Conservation (phyloP, 176 grass and related monocot genomes). For the Bolboschoenus planiculmis region DNA sequence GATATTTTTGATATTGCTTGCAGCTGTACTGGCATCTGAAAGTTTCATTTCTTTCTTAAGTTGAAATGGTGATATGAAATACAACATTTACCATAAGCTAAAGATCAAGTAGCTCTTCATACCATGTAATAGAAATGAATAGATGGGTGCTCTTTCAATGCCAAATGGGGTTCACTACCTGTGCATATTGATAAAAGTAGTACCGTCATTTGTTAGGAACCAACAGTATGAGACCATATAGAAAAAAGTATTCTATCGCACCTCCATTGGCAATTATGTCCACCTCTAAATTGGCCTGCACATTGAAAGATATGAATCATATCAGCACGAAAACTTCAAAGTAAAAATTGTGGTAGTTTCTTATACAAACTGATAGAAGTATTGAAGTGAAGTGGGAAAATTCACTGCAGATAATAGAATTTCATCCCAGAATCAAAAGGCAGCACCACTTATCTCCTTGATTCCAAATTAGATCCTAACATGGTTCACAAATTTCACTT, state of each 20-base stretch:
- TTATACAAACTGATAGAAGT: background rate
- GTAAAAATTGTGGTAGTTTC: background rate
- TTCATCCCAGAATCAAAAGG: slow-evolving; percentile 2
- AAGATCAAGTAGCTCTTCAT: slow-evolving; percentile 11
- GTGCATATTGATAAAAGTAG: slow-evolving; percentile 24
- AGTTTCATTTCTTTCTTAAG: background rate
- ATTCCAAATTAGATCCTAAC: background rate
- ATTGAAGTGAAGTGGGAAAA: background rate
- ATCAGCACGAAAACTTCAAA: background rate
- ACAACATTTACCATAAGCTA: background rate
- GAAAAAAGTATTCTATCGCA: slow-evolving; percentile 16
- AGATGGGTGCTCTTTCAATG: slow-evolving; percentile 55
- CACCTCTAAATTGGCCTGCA: slow-evolving; percentile 76
- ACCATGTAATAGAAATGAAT: slow-evolving; percentile 89
- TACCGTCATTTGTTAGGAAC: background rate
- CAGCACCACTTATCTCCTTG: background rate
- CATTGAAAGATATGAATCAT: background rate
- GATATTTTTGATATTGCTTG: slow-evolving; percentile 82
- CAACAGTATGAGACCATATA: background rate
- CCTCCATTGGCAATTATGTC: slow-evolving; percentile 96
- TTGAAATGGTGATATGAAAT: background rate
- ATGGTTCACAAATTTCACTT: background rate
- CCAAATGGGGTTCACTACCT: slow-evolving; percentile 86
- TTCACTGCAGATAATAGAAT: background rate
- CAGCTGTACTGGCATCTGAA: slow-evolving; percentile 71